These are phyloP conservation scores for Starmerella khaoyaiensis DNA, from an alignment of 805 yeast species.

Conservation along the genomic window DNA sequence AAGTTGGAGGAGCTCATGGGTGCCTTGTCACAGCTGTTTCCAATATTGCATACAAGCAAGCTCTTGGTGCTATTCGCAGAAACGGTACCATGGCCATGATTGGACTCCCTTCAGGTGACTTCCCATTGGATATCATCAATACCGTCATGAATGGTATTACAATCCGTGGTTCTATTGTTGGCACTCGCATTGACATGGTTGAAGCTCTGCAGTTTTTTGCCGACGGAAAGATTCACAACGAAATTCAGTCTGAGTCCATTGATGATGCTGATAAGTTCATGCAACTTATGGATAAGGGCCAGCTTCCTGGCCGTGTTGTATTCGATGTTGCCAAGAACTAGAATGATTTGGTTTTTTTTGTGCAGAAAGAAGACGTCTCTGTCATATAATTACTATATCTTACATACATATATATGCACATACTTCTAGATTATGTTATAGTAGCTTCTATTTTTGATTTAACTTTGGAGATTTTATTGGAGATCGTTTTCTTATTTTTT, in stretches of 20 bases:
- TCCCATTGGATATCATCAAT: constrained; percentile 54
- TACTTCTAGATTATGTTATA: too few relatives aligned
- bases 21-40: constrained; percentile 66
- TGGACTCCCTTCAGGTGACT: constrained; percentile 72
- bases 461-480: too few relatives aligned
- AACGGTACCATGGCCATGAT: constrained; percentile 60
- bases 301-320: constrained; percentile 79
- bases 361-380: not conserved
- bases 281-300: constrained; percentile 69
- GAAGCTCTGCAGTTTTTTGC: constrained; percentile 66
- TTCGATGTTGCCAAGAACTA: constrained; percentile 58
- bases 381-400: too few relatives aligned
- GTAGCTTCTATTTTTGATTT: too few relatives aligned
- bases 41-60: constrained; percentile 50
- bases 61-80: constrained; percentile 47
- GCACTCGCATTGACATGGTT: constrained; percentile 75
- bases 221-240: constrained; percentile 59
- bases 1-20: constrained; percentile 67
- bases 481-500: too few relatives aligned
- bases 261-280: constrained; percentile 66
- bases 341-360: too few relatives aligned
- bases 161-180: constrained; percentile 75
- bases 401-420: too few relatives aligned
- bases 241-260: constrained; percentile 41
- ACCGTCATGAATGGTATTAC: constrained; percentile 60